These are phyloP conservation scores for Boletus edulis DNA, from an alignment of 768 basidiomycete genomes.

Conservation along the genomic window DNA sequence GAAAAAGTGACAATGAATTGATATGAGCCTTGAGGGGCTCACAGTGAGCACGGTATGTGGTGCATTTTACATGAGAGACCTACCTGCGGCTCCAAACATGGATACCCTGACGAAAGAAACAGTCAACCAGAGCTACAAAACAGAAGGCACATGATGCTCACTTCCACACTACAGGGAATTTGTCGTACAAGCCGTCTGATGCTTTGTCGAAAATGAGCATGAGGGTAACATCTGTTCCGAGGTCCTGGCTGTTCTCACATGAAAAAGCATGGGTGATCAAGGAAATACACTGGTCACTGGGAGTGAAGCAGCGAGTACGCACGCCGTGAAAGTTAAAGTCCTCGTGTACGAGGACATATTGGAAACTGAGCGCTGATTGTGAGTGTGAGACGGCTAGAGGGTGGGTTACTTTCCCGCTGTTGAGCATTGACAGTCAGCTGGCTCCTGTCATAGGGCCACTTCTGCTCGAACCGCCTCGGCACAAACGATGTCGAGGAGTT, in stretches of 20 bases:
- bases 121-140: not conserved
- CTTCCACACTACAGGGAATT: not conserved
- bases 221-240: not conserved
- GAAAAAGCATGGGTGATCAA: not conserved
- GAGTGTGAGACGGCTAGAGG: not conserved
- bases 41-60: not conserved
- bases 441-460: not conserved
- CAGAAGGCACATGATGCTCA: not conserved
- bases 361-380: not conserved
- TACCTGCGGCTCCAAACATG: not conserved
- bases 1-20: not conserved
- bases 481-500: too few species aligned
- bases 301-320: not conserved
- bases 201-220: not conserved
- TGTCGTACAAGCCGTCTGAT: not conserved
- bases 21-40: not conserved
- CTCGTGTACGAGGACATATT: not conserved
- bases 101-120: not conserved
- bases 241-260: not conserved
- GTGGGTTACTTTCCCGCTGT: not conserved
- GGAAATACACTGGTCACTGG: not conserved
- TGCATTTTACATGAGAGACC: not conserved
- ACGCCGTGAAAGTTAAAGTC: not conserved
- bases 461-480: not conserved
- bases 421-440: not conserved